A percentile compares a stretch with the other conserved stretches of the same genome.
Evolutionary conservation across 208 protist genomes (phyloP).

Genomic region (Porcisia deanei): DNA sequence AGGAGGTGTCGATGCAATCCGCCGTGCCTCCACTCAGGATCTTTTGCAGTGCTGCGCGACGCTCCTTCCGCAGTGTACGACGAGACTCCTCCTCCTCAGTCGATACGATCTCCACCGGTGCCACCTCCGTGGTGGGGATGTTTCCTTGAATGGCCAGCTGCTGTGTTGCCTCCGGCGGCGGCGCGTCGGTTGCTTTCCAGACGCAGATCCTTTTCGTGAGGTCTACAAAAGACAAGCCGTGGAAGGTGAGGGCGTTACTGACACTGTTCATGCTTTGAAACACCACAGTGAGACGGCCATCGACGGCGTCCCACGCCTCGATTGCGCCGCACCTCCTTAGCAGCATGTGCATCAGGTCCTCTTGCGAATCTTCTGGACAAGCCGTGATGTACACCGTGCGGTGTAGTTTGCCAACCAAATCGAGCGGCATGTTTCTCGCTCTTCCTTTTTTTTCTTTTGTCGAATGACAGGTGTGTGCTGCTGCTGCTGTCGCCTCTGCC

Average conservation of each 20-base stretch:
- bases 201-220: conserved; percentile 58
- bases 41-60: conserved; percentile 44
- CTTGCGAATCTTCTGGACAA: conserved; percentile 52
- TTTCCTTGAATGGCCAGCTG: conserved; percentile 60
- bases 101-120: background rate
- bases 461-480: background rate
- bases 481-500: background rate
- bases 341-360: conserved; percentile 78
- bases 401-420: conserved; percentile 86
- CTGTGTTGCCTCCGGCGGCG: conserved; percentile 51
- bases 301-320: conserved; percentile 78
- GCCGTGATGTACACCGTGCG: conserved; percentile 82
- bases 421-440: conserved; percentile 53
- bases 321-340: conserved; percentile 70
- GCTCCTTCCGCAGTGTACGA: conserved; percentile 30
- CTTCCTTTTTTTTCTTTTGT: background rate
- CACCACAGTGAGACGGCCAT: conserved; percentile 59
- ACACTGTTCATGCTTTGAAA: conserved; percentile 86
- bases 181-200: conserved; percentile 77
- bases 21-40: conserved; percentile 37
- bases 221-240: conserved; percentile 75
- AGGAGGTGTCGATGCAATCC: conserved; percentile 26
- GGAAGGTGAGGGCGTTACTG: conserved; percentile 78
- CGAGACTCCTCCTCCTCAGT: conserved; percentile 22
- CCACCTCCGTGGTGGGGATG: background rate